These are phyloP conservation scores for Tremella fuciformis DNA, from an alignment of 768 basidiomycete species.

Conservation along the genomic window DNA sequence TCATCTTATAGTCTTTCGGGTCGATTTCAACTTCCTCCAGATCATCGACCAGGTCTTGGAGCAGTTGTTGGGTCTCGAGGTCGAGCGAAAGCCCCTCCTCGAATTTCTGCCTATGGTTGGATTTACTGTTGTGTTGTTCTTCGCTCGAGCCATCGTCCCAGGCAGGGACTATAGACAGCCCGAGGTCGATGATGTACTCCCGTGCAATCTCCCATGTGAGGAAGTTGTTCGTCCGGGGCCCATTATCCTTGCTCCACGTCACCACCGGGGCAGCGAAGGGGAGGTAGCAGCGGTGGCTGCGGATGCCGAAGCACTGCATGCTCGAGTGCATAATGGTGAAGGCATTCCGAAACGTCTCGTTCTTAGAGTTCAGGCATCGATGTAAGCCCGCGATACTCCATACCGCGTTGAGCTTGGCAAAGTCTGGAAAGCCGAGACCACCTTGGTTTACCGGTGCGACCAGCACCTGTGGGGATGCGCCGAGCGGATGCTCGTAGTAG, in stretches of 20 bases:
- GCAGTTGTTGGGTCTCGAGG: too few relatives aligned
- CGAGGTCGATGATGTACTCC: too few relatives aligned
- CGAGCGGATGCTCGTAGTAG: neutral
- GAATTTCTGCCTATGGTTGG: too few relatives aligned
- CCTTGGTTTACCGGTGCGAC: neutral
- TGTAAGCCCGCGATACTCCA: neutral
- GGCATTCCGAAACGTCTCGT: neutral
- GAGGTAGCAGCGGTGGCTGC: neutral
- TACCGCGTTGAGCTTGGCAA: neutral
- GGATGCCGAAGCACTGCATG: neutral
- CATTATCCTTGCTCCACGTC: too few relatives aligned
- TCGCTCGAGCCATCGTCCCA: too few relatives aligned
- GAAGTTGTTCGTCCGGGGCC: too few relatives aligned
- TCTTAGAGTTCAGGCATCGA: slow-evolving; percentile 1
- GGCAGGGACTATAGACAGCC: too few relatives aligned
- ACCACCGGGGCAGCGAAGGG: neutral
- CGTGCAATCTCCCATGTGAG: neutral
- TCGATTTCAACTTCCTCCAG: too few relatives aligned
- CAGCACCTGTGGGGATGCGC: neutral
- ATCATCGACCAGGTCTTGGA: too few relatives aligned
- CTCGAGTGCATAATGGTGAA: neutral
- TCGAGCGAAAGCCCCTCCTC: too few relatives aligned
- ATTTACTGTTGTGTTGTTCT: too few relatives aligned
- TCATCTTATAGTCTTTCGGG: too few relatives aligned
- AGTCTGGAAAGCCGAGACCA: neutral